Base-by-base conservation (phyloP, 2,329 filamentous ascomycete species). In the Cucurbitaria berberidis region DNA sequence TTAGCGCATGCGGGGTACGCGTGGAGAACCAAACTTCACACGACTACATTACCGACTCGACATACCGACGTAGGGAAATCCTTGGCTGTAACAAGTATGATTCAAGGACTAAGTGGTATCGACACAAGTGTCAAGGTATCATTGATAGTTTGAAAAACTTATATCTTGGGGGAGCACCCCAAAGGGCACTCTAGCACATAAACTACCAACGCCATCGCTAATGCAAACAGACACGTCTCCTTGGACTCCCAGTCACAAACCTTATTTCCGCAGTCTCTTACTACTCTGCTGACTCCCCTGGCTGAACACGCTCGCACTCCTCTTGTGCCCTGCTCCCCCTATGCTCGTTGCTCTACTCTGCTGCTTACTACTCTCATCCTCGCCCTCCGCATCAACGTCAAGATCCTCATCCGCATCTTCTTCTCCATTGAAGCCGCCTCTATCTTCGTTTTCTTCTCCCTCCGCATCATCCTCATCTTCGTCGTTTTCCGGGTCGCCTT, bases 241-340 rank as follows among this genome's bases (percentile, higher is more conserved):
- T 44, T 19, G 5, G 6, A 7, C 22, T 30, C 15, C 39, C 6
- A 18, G 13, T 10, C 16, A 26, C 16, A n/a, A 10, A 11, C 18
- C n/a, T 41, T 59, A 73, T 56, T 71, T 73, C 61, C 66, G 68
- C 45, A 51, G 60, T 53, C 73, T 59, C 59, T 75, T 76, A 24
- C 52, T 61, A 48, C 70, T 72, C 57, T 63, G 57, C 44, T 55
- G 62, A 53, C 74, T 76, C 34, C 57, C 64, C 46, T 81, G 79
- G 72, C 90, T 93, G 47, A 96, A 73, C 27, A 92, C 90, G 72
- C 91, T 96, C 1, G 90, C 90, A 70, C 91, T 95, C 53, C 91
- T 84, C 78, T 96, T 96, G 59, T 89, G 87, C 0, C 57, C 57
- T 10, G 45, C 50, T 15, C 45, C 58, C 10, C 66, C 61, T 13